A percentile compares a stretch with the other conserved stretches of the same genome.
These are phyloP conservation scores for Gynandropsis gynandra DNA, from an alignment of 345 rosid species.

Conservation along the genomic window DNA sequence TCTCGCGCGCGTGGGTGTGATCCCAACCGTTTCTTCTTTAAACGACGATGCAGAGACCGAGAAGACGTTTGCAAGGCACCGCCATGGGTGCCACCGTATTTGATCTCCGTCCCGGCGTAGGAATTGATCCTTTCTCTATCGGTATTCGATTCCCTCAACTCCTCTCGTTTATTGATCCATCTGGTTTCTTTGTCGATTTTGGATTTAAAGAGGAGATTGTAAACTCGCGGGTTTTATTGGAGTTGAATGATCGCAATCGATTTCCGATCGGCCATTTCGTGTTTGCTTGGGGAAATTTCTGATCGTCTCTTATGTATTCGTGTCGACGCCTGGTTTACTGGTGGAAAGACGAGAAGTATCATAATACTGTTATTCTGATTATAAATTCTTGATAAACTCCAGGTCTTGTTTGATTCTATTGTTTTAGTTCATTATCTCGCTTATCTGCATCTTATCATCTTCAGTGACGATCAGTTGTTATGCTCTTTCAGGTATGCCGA, in stretches of 20 bases:
- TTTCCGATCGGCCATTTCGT: slow-evolving; percentile 29
- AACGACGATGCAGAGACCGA: slow-evolving; percentile 46
- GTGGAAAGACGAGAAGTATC: no score
- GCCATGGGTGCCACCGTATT: slow-evolving; percentile 93
- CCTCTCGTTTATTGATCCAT: neutral
- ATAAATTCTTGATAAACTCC: no score
- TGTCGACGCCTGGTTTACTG: no score
- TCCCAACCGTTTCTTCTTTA: slow-evolving; percentile 13
- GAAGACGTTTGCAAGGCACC: slow-evolving; percentile 88
- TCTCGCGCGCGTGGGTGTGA: no score
- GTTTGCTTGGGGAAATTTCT: slow-evolving; percentile 16
- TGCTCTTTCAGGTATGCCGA: no score
- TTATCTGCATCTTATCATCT: no score
- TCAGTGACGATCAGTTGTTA: no score
- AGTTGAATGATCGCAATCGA: slow-evolving; percentile 10
- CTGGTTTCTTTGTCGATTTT: neutral
- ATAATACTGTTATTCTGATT: no score
- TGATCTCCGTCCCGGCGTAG: slow-evolving; percentile 90
- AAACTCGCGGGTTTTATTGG: neutral
- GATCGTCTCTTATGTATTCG: no score
- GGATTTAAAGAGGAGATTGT: slow-evolving; percentile 2
- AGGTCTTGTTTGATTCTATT: no score
- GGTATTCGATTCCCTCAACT: slow-evolving; percentile 36
- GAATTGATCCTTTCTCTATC: slow-evolving; percentile 85
- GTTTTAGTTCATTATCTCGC: no score